phyloP scores from a whole-genome alignment of 768 basidiomycete species.

The Hemileccinum rubropunctum region DNA sequence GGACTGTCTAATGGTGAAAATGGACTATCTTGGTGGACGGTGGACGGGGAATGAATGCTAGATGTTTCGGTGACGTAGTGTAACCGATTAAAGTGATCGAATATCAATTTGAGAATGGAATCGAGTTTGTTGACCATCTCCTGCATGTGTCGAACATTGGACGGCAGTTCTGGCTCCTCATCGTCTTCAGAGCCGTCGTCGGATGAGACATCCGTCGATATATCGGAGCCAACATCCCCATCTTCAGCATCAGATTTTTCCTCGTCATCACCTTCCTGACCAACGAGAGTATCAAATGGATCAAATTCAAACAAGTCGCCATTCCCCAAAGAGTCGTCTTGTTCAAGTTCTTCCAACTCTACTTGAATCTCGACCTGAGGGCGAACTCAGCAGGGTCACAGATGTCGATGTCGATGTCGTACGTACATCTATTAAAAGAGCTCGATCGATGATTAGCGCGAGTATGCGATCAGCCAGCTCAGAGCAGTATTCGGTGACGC shows the following conservation, averaged over 20 bases:
- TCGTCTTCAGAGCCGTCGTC: conserved; percentile 54
- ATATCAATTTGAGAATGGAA: conserved; percentile 77
- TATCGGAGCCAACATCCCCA: conserved; percentile 46
- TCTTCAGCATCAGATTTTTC: conserved; percentile 56
- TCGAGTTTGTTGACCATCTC: conserved; percentile 94
- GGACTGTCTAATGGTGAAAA: conserved; percentile 20
- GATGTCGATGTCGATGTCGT: background rate
- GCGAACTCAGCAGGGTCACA: background rate
- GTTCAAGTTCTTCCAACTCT: conserved; percentile 90
- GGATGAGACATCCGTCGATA: conserved; percentile 76
- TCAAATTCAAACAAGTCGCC: conserved; percentile 70
- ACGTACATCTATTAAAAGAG: conserved; percentile 92
- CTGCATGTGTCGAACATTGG: conserved; percentile 65
- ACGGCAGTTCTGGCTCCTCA: conserved; percentile 33
- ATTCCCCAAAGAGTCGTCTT: conserved; percentile 50
- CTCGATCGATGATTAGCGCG: conserved; percentile 86
- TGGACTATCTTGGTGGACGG: conserved; percentile 1
- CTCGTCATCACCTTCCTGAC: conserved; percentile 66
- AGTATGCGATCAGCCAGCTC: conserved; percentile 83
- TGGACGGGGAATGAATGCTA: conserved; percentile 13
- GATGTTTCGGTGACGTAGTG: conserved; percentile 29
- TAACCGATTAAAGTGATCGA: conserved; percentile 74
- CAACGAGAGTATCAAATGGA: conserved; percentile 80
- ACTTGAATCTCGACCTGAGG: conserved; percentile 91
- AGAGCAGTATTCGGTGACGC: conserved; percentile 82